Conservation (phyloP, 176 grass and related monocot species). For the Eragrostis nindensis region DNA sequence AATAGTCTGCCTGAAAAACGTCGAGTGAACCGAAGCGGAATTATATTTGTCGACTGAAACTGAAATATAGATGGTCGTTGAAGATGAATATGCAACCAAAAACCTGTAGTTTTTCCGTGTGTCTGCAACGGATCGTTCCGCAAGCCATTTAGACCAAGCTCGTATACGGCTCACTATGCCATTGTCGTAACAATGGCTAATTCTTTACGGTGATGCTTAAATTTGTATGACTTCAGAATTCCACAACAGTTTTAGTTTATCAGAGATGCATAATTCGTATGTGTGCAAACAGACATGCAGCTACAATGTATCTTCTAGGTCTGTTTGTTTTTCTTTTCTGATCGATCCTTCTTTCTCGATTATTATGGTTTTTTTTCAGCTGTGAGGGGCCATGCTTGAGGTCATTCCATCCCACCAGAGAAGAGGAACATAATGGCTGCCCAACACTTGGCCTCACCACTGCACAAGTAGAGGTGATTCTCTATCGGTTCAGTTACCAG, state of each 20-base stretch:
- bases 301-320: not conserved
- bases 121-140: too few species aligned
- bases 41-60: too few species aligned
- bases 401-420: slow-evolving; percentile 22
- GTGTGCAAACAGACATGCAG: too few species aligned
- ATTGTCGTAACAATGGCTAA: too few species aligned
- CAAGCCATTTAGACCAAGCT: too few species aligned
- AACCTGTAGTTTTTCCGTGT: too few species aligned
- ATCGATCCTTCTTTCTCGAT: not conserved
- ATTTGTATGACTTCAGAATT: too few species aligned
- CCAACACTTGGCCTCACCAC: slow-evolving; percentile 1
- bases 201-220: not conserved
- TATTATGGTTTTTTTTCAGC: not conserved
- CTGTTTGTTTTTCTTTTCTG: not conserved
- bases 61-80: too few species aligned
- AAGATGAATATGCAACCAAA: too few species aligned
- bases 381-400: slow-evolving; percentile 36
- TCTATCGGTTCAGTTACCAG: not conserved
- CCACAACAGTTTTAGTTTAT: not conserved
- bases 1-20: too few species aligned
- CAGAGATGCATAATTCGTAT: not conserved
- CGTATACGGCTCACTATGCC: too few species aligned
- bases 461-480: slow-evolving; percentile 27
- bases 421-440: not conserved
- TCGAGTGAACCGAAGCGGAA: too few species aligned